A percentile compares a stretch with the other conserved stretches of the same genome.
These are phyloP conservation scores for Fennellomyces sp. DNA, from an alignment of 371 early-diverging fungal genomes.

Conservation along the genomic window DNA sequence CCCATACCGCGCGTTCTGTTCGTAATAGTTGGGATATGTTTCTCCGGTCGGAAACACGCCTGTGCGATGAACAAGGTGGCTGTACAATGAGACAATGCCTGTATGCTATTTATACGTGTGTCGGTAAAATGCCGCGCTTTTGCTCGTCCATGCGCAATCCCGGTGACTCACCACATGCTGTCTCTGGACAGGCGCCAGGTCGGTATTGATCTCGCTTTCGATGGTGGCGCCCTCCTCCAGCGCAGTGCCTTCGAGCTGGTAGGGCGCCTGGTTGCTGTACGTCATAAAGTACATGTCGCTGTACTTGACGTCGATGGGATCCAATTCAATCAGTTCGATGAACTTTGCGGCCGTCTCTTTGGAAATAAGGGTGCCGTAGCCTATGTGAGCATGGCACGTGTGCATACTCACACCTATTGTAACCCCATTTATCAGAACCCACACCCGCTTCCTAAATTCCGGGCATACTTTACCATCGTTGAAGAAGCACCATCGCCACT, in stretches of 20 bases:
- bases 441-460: neutral
- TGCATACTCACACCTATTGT: constrained; percentile 53
- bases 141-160: constrained; percentile 11
- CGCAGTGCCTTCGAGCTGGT: constrained; percentile 46
- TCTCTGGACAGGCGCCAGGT: constrained; percentile 17
- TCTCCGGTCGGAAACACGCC: constrained; percentile 38
- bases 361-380: constrained; percentile 58
- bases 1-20: constrained; percentile 38
- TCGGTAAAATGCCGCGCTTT: neutral
- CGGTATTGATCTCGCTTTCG: constrained; percentile 28
- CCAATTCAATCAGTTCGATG: constrained; percentile 51
- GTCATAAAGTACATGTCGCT: constrained; percentile 65
- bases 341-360: constrained; percentile 56
- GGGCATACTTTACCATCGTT: constrained; percentile 48
- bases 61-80: constrained; percentile 31
- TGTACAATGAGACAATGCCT: constrained; percentile 42
- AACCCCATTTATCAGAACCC: neutral
- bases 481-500: constrained; percentile 71
- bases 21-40: constrained; percentile 35
- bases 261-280: constrained; percentile 63
- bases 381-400: constrained; percentile 58
- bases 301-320: constrained; percentile 50
- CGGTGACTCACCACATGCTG: constrained; percentile 37
- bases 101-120: constrained; percentile 36
- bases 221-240: constrained; percentile 17